Base-by-base conservation (phyloP, 2,329 filamentous ascomycete species). In the Xylariales sp. region DNA sequence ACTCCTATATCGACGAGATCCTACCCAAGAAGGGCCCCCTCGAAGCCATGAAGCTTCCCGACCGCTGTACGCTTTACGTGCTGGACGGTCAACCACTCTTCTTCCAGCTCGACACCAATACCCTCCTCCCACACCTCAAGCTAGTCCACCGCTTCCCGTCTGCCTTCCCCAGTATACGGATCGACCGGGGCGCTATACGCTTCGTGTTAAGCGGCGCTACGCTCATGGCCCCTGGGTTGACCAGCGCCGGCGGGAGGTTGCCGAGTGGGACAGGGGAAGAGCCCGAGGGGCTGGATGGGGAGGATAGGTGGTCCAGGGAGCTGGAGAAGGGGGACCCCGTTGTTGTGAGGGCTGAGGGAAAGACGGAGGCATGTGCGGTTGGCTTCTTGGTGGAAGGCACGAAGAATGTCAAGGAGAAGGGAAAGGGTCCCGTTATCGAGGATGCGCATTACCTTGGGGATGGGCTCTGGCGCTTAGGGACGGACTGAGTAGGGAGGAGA, bases 201-300 rank as follows among this genome's bases (percentile, higher is more conserved):
- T 98, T 98, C 68, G 91, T 98, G 19, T 78, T 98, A 2, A 87
- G 82, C 1, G 93, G 93, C 32, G 93, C 93, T 1, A 88, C 91
- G 11, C 82, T 98, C 48, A 98, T 98, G 93, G 91, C 89, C 2
- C 93, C 93, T 0, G 93, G 93, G 0, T 65, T 98, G 53, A 98
- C 93, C 20, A 88, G 82, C 15, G 66, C 81, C 0, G 93, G 93
- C 0, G 93, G 93, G 0, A 65, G 86, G 35, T 65, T 98, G 55
- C 93, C 93, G 68, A 78, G 47, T 34, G 54, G 54, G 2, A 44
- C 67, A 5, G 43, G 45, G 46, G 65, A 66, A 48, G 67, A 63
- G 4, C 61, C 64, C 32, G 70, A 75, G 62, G 57, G 70, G 46
- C 56, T 62, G 3, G 71, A 73, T 31, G 69, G 63, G 20, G 73